Evolutionary conservation across 371 early-diverging fungal species (phyloP).

Genomic region (Dichotomocladium elegans): DNA sequence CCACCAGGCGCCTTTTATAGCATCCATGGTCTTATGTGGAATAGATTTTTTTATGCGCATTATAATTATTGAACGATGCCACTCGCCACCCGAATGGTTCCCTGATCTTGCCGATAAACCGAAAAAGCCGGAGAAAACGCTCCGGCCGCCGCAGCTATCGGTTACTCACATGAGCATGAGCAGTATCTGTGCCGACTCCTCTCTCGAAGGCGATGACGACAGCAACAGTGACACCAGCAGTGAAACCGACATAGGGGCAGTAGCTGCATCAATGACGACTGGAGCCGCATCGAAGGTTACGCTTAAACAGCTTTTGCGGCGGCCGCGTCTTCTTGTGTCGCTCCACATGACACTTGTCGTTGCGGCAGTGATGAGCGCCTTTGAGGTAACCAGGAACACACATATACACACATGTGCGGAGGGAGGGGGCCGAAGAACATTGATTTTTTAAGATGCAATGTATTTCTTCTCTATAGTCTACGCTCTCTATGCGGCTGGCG

Average conservation of each 20-base stretch:
- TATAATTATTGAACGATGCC: slow-evolving; percentile 48
- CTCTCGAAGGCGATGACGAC: background rate
- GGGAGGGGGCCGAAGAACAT: too few relatives aligned
- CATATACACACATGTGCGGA: background rate
- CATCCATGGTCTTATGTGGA: slow-evolving; percentile 59
- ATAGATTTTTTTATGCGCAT: slow-evolving; percentile 55
- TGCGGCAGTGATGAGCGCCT: slow-evolving; percentile 37
- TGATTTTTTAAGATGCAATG: too few relatives aligned
- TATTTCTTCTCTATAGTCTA: slow-evolving; percentile 49
- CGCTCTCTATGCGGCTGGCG: slow-evolving; percentile 51
- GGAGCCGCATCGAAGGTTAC: slow-evolving; percentile 11
- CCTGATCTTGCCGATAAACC: slow-evolving; percentile 1
- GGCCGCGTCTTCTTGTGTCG: slow-evolving; percentile 28
- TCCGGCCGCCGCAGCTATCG: slow-evolving; percentile 1
- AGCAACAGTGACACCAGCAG: background rate
- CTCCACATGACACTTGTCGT: slow-evolving; percentile 24
- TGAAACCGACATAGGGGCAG: too few relatives aligned
- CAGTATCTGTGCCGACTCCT: background rate
- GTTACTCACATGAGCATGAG: slow-evolving; percentile 8
- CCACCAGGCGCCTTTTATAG: slow-evolving; percentile 66
- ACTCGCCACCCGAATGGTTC: slow-evolving; percentile 42
- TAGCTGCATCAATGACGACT: too few relatives aligned
- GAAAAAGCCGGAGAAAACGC: background rate
- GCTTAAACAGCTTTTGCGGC: slow-evolving; percentile 17
- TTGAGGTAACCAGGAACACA: slow-evolving; percentile 28